These are phyloP conservation scores for Trichomonas vaginalis DNA, from an alignment of 208 protist species.

Conservation along the genomic window DNA sequence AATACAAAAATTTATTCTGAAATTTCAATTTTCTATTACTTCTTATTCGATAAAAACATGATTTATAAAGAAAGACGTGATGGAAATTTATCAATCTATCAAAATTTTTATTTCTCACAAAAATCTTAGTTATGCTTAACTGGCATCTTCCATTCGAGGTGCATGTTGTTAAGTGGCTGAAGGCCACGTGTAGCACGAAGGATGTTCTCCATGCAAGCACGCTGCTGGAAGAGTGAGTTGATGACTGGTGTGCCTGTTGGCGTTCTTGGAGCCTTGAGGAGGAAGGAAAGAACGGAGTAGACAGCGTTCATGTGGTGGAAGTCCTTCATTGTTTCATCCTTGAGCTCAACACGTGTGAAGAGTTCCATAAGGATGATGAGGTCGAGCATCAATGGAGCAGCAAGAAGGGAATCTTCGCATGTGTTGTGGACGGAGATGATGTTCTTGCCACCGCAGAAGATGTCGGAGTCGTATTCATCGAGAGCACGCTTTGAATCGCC, in stretches of 20 bases:
- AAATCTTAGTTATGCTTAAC: no score
- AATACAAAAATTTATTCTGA: no score
- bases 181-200: slow-evolving; percentile 77
- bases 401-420: slow-evolving; percentile 93
- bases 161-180: slow-evolving; percentile 61
- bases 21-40: no score
- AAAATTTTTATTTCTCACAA: no score
- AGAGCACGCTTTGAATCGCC: slow-evolving; percentile 87
- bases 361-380: slow-evolving; percentile 83
- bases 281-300: not conserved
- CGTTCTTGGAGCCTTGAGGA: slow-evolving; percentile 56
- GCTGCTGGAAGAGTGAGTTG: slow-evolving; percentile 87
- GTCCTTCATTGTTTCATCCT: slow-evolving; percentile 12
- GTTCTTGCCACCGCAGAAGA: slow-evolving; percentile 85
- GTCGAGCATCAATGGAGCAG: slow-evolving; percentile 90
- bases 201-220: slow-evolving; percentile 72
- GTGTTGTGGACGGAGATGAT: slow-evolving; percentile 78
- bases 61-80: no score
- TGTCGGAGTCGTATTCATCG: slow-evolving; percentile 92
- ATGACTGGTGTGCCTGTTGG: slow-evolving; percentile 75
- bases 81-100: no score
- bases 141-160: slow-evolving; percentile 17
- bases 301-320: not conserved
- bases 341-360: slow-evolving; percentile 62
- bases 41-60: no score